Base-by-base conservation (phyloP, 169 alveolate species). In the Hepatocystis sp. region DNA sequence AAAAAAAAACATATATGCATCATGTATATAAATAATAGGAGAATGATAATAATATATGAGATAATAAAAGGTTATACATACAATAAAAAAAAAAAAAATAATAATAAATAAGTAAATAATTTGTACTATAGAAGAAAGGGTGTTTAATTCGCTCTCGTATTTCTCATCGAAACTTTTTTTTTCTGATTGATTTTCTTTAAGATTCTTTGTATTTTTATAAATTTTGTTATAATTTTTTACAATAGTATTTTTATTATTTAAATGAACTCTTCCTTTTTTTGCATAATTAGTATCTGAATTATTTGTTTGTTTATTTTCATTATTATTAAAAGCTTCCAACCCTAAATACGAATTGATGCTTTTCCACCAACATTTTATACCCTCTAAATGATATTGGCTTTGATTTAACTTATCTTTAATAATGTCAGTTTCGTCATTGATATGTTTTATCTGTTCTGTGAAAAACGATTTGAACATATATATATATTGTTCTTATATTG, bases 291-390 rank as follows among this genome's bases (percentile, higher is more conserved):
- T 71, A 13, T 27, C 28, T 51, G 39, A 28, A 56, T 25, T 58
- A 71, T 56, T 51, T 56, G 36, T 61, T 49, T 58, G 55, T 40
- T 40, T 71, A 39, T 58, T 58, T 71, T 71, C 86, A 64, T 49
- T 71, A 44, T 49, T 55, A 23, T 44, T 60, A 55, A 21, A 19
- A 8, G 58, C 10, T 56, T 71, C 65, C 15, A 71, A 71, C 7
- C 86, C 86, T 55, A 71, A 36, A 34, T 56, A 71, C 21, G 86
- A 71, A 36, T 71, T 56, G 25, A 71, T 71, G 36, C 58, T 71
- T 71, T 56, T 71, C 86, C 86, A 71, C 86, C 86, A 71, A 49
- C 58, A 56, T 55, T 71, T 71, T 71, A 71, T 71, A 15, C 86
- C 86, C 28, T 71, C 68, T 61, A 71, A 71, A 40, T 71, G 86